Base-by-base conservation (phyloP, 83 land plant species). In the Picea abies region DNA sequence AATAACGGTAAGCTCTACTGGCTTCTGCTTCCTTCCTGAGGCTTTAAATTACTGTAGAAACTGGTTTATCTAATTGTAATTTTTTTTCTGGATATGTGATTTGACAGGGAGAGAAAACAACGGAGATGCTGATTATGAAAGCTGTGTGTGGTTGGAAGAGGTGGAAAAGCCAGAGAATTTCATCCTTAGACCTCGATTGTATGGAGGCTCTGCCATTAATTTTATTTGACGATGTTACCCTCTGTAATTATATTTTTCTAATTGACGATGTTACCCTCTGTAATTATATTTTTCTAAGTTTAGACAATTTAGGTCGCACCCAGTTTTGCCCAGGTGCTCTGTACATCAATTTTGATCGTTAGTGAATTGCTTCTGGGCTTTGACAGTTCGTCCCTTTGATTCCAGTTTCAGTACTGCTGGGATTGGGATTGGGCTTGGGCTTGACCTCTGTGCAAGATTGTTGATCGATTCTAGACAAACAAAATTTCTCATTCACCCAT, bases 81-180 rank as follows among this genome's bases (percentile, higher is more conserved):
- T 56, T 56, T 76, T 22, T 16, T 19, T 72, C 3, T 56, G 12
- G 4, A 37, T 20, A 65, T 82, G 41, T 5, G 26, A 56, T 49
- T 26, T 58, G 80, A 56, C 63, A 47, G 60, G 32, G 16, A 52
- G 32, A 19, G 58, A 69, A 69, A 56, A 67, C 60, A 15, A 3
- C 19, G 32, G 17, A 2, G 12, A 17, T 63, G 62, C 35, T 8
- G 15, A 26, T 62, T 32, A 2, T 83, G 44, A 17, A 83, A 69
- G 47, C 9, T 47, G 6, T 16, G 84, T 29, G 66, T 41, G 65
- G 37, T 44, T 83, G 17, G 80, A 64, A 83, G 80, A 83, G 84
- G 63, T 23, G 9, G 69, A 37, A 17, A 29, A n/a, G 60, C 84
- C 80, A 22, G 70, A 44, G 0, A 79, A 83, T 39, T 76, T 76